Evolutionary conservation across 2,329 filamentous ascomycete species (phyloP).

Genomic region (Zarea fungicola): DNA sequence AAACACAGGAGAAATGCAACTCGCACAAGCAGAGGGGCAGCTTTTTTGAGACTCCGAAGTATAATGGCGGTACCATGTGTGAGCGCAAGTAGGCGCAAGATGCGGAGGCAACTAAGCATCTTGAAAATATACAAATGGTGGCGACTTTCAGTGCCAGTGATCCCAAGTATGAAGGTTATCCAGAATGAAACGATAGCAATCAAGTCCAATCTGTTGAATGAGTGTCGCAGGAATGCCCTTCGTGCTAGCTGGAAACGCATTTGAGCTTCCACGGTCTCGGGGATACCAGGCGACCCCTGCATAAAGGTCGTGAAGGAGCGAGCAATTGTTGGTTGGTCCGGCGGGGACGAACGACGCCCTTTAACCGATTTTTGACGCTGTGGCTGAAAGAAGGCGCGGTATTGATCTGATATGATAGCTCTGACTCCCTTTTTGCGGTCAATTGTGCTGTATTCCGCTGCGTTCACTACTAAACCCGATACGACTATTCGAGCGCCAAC

Average conservation of each 20-base stretch:
- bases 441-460: constrained; percentile 85
- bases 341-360: constrained; percentile 40
- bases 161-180: constrained; percentile 74
- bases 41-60: constrained; percentile 89
- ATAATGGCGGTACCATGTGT: constrained; percentile 96
- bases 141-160: constrained; percentile 61
- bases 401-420: constrained; percentile 70
- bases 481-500: constrained; percentile 80
- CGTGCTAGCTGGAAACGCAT: constrained; percentile 82
- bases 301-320: constrained; percentile 78
- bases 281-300: constrained; percentile 51
- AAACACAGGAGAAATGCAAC: constrained; percentile 93
- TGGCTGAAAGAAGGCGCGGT: constrained; percentile 73
- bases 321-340: constrained; percentile 60
- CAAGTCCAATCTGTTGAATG: constrained; percentile 94
- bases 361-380: constrained; percentile 66
- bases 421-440: constrained; percentile 71
- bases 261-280: constrained; percentile 65
- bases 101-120: constrained; percentile 94
- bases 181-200: constrained; percentile 92
- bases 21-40: constrained; percentile 82
- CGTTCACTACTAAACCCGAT: constrained; percentile 88
- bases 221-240: constrained; percentile 87
- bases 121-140: constrained; percentile 84
- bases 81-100: constrained; percentile 81